phyloP scores from a whole-genome alignment of 2,329 filamentous ascomycete species.

The Ophiostoma fasciatum region DNA sequence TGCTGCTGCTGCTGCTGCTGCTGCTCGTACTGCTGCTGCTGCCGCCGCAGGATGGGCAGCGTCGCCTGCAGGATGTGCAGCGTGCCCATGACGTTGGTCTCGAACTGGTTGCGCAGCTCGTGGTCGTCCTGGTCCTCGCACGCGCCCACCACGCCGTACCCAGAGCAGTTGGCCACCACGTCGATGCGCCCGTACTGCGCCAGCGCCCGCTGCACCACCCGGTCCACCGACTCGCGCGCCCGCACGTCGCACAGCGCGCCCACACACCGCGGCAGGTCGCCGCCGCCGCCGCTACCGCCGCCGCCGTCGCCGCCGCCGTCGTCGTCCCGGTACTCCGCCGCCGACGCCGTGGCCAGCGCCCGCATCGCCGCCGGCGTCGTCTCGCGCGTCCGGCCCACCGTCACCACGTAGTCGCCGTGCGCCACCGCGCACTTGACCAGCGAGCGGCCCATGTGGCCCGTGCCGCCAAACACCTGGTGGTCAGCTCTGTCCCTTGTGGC shows the following conservation, averaged over 20 bases:
- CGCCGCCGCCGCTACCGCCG: conserved; percentile 16
- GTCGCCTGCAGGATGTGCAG: conserved; percentile 84
- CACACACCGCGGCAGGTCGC: conserved; percentile 54
- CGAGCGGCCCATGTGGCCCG: conserved; percentile 91
- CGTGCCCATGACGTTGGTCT: conserved; percentile 94
- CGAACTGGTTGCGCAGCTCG: conserved; percentile 89
- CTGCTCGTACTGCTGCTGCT: conserved; percentile 18
- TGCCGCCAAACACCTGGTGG: conserved; percentile 73
- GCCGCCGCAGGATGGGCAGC: conserved; percentile 71
- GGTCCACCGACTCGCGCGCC: conserved; percentile 59
- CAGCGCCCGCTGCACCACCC: conserved; percentile 56
- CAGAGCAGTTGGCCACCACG: conserved; percentile 83
- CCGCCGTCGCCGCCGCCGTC: conserved; percentile 28
- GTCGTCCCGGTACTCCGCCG: conserved; percentile 42
- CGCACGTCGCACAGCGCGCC: conserved; percentile 84
- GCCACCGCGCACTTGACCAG: conserved; percentile 69
- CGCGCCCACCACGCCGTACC: conserved; percentile 87
- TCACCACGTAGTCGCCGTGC: conserved; percentile 70
- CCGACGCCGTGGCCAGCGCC: conserved; percentile 36
- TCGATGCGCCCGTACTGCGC: conserved; percentile 69
- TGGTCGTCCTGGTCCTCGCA: conserved; percentile 96
- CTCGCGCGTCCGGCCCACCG: conserved; percentile 72
- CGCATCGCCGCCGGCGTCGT: conserved; percentile 59
- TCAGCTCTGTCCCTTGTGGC: neutral
- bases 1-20: neutral